phyloP scores from a whole-genome alignment of 352 stramenopile species.

The Phytophthora litchii region DNA sequence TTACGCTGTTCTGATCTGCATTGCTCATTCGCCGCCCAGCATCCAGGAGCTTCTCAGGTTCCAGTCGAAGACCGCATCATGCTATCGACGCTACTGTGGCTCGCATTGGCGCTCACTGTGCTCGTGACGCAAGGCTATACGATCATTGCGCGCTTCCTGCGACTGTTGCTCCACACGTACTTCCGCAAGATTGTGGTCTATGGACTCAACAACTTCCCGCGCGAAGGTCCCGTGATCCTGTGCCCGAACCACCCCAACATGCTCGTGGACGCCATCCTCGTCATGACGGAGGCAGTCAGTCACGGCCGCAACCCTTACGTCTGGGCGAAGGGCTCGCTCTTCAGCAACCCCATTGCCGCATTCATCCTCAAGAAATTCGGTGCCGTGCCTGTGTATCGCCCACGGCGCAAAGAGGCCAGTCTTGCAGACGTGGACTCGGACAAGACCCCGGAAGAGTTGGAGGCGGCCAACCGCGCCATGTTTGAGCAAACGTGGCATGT shows the following conservation, averaged over 20 bases:
- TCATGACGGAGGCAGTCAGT: constrained; percentile 69
- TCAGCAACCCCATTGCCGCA: constrained; percentile 53
- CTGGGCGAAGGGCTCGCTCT: constrained; percentile 81
- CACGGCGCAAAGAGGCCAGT: constrained; percentile 41
- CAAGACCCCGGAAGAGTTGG: constrained; percentile 66
- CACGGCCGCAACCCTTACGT: constrained; percentile 66
- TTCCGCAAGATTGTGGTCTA: constrained; percentile 83
- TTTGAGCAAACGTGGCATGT: constrained; percentile 78
- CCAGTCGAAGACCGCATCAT: constrained; percentile 15
- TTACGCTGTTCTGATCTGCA: constrained; percentile 9
- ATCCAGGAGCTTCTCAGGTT: background rate
- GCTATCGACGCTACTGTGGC: constrained; percentile 49
- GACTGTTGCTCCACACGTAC: constrained; percentile 73
- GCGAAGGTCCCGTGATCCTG: constrained; percentile 78
- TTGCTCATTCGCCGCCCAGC: constrained; percentile 3
- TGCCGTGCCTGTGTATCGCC: constrained; percentile 72
- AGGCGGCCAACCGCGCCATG: constrained; percentile 66
- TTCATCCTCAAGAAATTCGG: constrained; percentile 58
- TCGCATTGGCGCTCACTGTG: constrained; percentile 52
- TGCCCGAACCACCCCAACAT: constrained; percentile 87
- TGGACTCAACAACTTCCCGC: constrained; percentile 80
- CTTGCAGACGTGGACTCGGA: constrained; percentile 73
- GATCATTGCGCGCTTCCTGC: constrained; percentile 69
- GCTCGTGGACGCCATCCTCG: constrained; percentile 78
- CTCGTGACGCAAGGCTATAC: constrained; percentile 60